Evolutionary conservation across 163 green algal genomes (phyloP), one percentile per base, ranked within the genome.

Genomic region (Scenedesmus sp.): DNA sequence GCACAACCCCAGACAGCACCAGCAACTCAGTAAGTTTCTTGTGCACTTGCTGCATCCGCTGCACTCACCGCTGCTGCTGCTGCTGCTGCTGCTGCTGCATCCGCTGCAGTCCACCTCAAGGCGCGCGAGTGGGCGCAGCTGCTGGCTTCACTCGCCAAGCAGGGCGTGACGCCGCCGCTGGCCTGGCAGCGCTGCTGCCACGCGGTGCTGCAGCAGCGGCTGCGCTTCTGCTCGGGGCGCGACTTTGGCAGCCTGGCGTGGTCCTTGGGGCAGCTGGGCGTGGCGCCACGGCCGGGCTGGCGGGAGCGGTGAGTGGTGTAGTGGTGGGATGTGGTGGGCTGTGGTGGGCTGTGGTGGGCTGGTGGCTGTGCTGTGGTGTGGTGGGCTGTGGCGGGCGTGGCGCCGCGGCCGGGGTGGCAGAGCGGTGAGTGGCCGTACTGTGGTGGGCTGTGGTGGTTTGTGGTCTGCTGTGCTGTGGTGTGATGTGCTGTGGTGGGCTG

Each of bases 41-140:
- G 16, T 46, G 81, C 54, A 62, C 26, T 34, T 66, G 54, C 55
- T 66, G 81, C 55, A 62, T 66, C 70, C 84, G 67, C 46, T 59
- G 64, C 34, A 54, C 34, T 74, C 4, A 4, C 56, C 13, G 56
- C 18, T 74, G 56, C 57, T 83, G 62, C 52, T 84, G 23, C 55
- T 73, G 23, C 82, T 82, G 52, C 56, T 79, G 64, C 64, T 90
- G 85, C 59, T 88, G 82, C 85, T 79, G 59, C 64, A 66, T 13
- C 55, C 59, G 26, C n/a, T 84, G 82, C 89, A 92, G 89, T 73
- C 18, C 70, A 84, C 57, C 66, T 92, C 52, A 89, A 89, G 83
- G 83, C 67, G 18, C 89, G 89, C 26, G 89, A 92, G 79, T 92
- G 89, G 89, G n/a, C 82, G 46, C 46, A 81, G 89, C 73, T 92